Evolutionary conservation across 2,329 filamentous ascomycete species (phyloP).

Genomic region (Seiridium cupressi): DNA sequence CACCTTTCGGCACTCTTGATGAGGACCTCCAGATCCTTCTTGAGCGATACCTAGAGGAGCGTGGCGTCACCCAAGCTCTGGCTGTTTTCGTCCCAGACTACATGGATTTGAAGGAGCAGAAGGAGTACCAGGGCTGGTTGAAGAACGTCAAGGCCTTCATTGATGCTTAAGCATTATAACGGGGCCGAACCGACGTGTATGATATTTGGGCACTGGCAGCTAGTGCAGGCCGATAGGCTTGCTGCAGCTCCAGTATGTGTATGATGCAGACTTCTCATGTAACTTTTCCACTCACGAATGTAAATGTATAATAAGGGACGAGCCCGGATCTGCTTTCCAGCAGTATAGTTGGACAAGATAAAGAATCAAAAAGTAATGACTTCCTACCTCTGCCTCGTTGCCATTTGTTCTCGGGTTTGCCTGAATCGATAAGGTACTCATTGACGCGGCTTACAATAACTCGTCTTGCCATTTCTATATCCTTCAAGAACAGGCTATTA

Average conservation of each 20-base stretch:
- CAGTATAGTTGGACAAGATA: neutral
- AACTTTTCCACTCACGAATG: conserved; percentile 6
- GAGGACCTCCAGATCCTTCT: conserved; percentile 91
- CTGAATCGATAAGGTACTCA: too few relatives aligned
- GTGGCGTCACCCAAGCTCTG: conserved; percentile 82
- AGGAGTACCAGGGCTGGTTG: conserved; percentile 91
- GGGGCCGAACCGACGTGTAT: neutral
- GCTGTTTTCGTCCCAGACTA: conserved; percentile 93
- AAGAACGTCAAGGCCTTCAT: conserved; percentile 84
- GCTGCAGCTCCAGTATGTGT: neutral
- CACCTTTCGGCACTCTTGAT: conserved; percentile 90
- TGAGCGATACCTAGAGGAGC: conserved; percentile 92
- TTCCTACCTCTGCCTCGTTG: too few relatives aligned
- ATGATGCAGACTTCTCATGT: neutral
- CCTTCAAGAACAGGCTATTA: too few relatives aligned
- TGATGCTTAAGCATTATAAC: conserved; percentile 52
- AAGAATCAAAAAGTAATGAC: neutral
- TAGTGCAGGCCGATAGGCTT: neutral
- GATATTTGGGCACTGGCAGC: conserved; percentile 1
- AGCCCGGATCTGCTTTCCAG: neutral
- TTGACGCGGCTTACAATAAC: too few relatives aligned
- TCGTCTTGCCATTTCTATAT: too few relatives aligned
- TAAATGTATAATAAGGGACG: neutral
- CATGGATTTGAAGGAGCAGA: conserved; percentile 98
- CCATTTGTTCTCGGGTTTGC: too few relatives aligned